Percentiles rank a stretch among this genome's conserved stretches.
These are phyloP conservation scores for Didymella pinodella DNA, from an alignment of 2,329 filamentous ascomycete species.

Conservation along the genomic window DNA sequence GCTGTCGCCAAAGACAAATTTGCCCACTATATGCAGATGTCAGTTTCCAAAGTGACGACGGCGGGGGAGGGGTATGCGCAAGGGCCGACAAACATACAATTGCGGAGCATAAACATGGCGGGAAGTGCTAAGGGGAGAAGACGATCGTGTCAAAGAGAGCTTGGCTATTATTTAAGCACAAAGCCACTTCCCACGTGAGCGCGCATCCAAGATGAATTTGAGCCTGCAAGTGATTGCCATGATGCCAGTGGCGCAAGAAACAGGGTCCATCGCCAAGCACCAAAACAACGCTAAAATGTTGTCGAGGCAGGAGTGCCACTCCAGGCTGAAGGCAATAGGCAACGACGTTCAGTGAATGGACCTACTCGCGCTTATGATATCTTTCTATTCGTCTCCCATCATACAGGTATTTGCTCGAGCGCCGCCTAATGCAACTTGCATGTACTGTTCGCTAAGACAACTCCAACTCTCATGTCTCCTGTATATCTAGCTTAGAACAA, in stretches of 20 bases:
- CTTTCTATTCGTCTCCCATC: constrained; percentile 4
- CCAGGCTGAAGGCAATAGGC: constrained; percentile 6
- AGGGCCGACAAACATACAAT: constrained; percentile 44
- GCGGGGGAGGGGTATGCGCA: constrained; percentile 37
- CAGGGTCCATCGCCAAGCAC: constrained; percentile 21
- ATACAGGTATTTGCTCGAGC: not conserved
- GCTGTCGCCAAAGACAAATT: constrained; percentile 87
- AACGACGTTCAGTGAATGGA: constrained; percentile 2
- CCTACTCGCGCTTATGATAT: not conserved
- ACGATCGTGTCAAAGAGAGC: constrained; percentile 33
- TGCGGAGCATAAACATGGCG: constrained; percentile 54
- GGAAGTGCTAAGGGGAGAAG: constrained; percentile 19
- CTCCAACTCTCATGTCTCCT: not conserved
- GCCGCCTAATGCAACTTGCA: constrained; percentile 3
- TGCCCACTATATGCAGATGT: constrained; percentile 70
- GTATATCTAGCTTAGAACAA: constrained; percentile 55
- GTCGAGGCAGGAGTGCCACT: constrained; percentile 7
- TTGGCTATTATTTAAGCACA: constrained; percentile 22
- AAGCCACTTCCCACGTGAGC: constrained; percentile 16
- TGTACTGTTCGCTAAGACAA: constrained; percentile 9
- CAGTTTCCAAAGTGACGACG: constrained; percentile 31
- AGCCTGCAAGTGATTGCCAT: constrained; percentile 14
- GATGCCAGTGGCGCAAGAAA: constrained; percentile 20
- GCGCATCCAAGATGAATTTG: constrained; percentile 16
- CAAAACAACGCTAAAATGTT: constrained; percentile 7